Base-by-base conservation (phyloP, 1,139 yeast genomes). In the Suhomyces anneliseae region DNA sequence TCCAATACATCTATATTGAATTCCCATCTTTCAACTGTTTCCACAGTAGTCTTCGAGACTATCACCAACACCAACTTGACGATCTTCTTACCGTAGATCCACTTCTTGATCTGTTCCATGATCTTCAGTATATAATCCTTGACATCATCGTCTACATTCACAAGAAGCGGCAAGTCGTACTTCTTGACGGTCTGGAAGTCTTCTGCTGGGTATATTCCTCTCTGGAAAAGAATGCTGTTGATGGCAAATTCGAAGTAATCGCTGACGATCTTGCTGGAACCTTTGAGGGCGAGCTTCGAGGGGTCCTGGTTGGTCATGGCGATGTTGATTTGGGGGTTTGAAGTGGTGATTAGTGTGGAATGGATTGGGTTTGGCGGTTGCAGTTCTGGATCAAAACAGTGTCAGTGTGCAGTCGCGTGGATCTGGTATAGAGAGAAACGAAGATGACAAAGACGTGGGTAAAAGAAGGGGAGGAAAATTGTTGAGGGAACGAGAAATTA, bases 141-240 rank as follows among this genome's bases (percentile, higher is more conserved):
- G 46, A 92, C 86, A 44, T 88, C 96, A 38, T 85, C 87, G 62
- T 90, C 96, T 31, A 79, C 79, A 5, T 88, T 81, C 31, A 87
- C 79, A 43, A 92, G 73, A 66, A 92, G 69, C 48, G 87, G 87
- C 46, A 92, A 66, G 38, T 90, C 97, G 65, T 90, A 92, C 63
- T 90, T 90, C 55, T 82, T 79, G 4, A 89, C 92, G 0, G 86
- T 77, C 50, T 80, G 81, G 65, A 92, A 92, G 62, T 90, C 97
- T 56, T 89, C 96, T 2, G 89, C 78, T 0, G 97, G 97, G 59
- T 92, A 92, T 36, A 92, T 85, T 0, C 96, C 96, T 46, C 98
- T 71, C 63, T 92, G 98, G 65, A 87, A 92, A 7, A 92, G 76
- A 33, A 92, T 88, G 50, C 85, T 82, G 63, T 88, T 86, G 51